Evolutionary conservation across 371 early-diverging fungal genomes (phyloP), one percentile per base, ranked within the genome.

Genomic region (Mortierella sp.): DNA sequence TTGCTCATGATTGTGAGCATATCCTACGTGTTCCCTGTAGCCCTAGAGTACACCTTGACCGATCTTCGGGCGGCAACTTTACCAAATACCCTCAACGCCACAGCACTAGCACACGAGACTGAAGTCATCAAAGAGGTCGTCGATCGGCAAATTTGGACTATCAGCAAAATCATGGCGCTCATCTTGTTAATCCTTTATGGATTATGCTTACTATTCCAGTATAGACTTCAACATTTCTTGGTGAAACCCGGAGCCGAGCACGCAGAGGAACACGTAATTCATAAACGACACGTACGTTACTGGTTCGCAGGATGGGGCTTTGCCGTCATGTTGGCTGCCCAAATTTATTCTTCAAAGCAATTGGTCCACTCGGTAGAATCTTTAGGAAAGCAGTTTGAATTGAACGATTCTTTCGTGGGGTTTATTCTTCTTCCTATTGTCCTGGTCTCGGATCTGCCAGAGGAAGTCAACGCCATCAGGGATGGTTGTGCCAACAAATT

Each of bases 401-500:
- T 95, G 41, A 89, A 87, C 64, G 84, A 93, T 28, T 91, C 93
- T 5, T 97, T 97, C 84, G 92, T 97, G 15, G 96, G 96, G 69
- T 84, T 97, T 33, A 91, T 97, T 66, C 73, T 97, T 38, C 76
- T 97, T 13, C 96, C 96, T 0, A 94, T 97, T 57, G 95, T 96
- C 2, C 94, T 96, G 65, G 92, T 93, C 66, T 93, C 93, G 1
- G 94, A 93, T 19, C 16, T 70, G 28, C 64, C 63, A 21, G 94
- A 93, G 74, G 96, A 97, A 77, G 88, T 93, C 43, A 93, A 93
- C 4, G 96, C 96, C 4, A 93, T 96, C 13, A 91, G 92, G 0
- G 91, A 92, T 13, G 95, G 97, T 0, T 84, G 92, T 67, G 90
- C 93, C 64, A 90, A 97, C 86, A 96, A 96, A 87, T 96, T 97